These are phyloP conservation scores for Pneumocystis sp. DNA, from an alignment of 1,139 yeast species.

Conservation along the genomic window DNA sequence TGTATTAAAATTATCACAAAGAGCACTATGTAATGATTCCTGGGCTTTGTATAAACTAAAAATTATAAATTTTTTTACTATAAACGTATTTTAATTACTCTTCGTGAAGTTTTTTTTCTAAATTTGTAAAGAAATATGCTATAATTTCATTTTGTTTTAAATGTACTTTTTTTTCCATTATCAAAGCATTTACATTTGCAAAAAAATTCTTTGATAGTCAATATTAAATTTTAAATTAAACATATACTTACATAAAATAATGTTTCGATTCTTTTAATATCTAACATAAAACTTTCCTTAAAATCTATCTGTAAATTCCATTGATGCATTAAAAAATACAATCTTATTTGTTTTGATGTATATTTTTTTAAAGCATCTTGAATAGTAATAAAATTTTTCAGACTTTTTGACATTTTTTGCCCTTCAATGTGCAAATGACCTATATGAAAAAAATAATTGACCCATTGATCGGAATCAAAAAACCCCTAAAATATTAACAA, in stretches of 20 bases:
- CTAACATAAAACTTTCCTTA: conserved; percentile 51
- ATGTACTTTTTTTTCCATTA: conserved; percentile 37
- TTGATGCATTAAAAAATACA: conserved; percentile 76
- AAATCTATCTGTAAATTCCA: conserved; percentile 93
- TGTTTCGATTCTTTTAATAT: conserved; percentile 49
- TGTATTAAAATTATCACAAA: conserved; percentile 76
- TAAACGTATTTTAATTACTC: background rate
- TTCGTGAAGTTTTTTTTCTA: conserved; percentile 32
- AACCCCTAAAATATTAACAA: conserved; percentile 34
- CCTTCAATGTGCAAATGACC: conserved; percentile 98
- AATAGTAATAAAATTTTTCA: conserved; percentile 88
- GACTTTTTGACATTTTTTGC: conserved; percentile 90
- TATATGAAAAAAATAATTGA: conserved; percentile 86
- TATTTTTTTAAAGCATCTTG: conserved; percentile 64
- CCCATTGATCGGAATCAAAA: conserved; percentile 84
- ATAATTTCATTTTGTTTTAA: conserved; percentile 32
- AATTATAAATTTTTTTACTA: conserved; percentile 25
- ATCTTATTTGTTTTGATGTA: conserved; percentile 66
- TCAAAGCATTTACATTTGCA: conserved; percentile 65
- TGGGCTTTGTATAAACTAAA: conserved; percentile 40
- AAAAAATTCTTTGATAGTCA: conserved; percentile 48
- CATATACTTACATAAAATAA: conserved; percentile 18
- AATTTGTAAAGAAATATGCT: conserved; percentile 37
- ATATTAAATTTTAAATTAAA: conserved; percentile 7
- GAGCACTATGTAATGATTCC: conserved; percentile 54